Conservation (phyloP, 2,329 filamentous ascomycete species). For the Periglandula ipomoeae region DNA sequence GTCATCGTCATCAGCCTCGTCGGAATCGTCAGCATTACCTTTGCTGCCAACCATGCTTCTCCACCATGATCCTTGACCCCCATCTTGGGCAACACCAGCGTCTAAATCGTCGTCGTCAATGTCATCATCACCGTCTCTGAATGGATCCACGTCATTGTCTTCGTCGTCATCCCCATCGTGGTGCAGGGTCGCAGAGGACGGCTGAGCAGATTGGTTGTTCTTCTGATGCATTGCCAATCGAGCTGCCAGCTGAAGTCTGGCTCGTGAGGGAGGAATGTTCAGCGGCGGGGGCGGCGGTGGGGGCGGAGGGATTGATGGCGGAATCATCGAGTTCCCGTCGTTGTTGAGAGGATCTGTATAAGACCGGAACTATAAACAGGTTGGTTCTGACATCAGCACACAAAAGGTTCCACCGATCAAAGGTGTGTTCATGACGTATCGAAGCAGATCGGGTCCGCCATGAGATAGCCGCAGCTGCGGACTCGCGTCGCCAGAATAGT, state of each 20-base stretch:
- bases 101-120: slow-evolving; percentile 44
- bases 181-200: slow-evolving; percentile 33
- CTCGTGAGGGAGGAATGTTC: slow-evolving; percentile 78
- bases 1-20: slow-evolving; percentile 47
- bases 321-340: slow-evolving; percentile 37
- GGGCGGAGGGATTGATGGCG: slow-evolving; percentile 49
- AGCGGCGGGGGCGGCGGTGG: slow-evolving; percentile 67
- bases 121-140: slow-evolving; percentile 45
- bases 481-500: neutral
- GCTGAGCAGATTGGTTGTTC: slow-evolving; percentile 39
- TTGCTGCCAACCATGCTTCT: slow-evolving; percentile 27
- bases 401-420: slow-evolving; percentile 12
- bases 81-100: slow-evolving; percentile 29
- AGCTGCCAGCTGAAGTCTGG: slow-evolving; percentile 82
- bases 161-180: slow-evolving; percentile 31
- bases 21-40: slow-evolving; percentile 36
- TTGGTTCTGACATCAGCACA: slow-evolving; percentile 3
- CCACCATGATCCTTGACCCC: slow-evolving; percentile 39
- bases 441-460: slow-evolving; percentile 10
- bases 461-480: slow-evolving; percentile 3
- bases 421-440: slow-evolving; percentile 2
- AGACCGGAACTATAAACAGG: slow-evolving; percentile 41
- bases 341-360: slow-evolving; percentile 48
- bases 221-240: slow-evolving; percentile 70
- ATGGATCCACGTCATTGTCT: slow-evolving; percentile 30